phyloP scores from a whole-genome alignment of 306 rosid genomes.

The Fragaria nilgerrensis region DNA sequence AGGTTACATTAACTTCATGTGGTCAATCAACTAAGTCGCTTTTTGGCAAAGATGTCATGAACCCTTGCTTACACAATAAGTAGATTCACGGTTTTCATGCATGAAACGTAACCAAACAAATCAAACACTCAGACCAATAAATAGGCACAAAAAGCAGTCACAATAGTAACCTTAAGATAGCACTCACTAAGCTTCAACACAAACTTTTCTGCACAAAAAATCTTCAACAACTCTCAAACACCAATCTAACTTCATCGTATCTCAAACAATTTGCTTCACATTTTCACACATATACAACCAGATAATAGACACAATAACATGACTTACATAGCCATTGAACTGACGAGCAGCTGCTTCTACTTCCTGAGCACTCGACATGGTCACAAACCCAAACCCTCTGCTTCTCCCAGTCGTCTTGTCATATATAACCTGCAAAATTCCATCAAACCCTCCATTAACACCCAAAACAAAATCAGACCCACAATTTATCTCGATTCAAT shows the following conservation, averaged over 20 bases:
- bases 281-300: background rate
- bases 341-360: constrained; percentile 78
- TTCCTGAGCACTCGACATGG: constrained; percentile 72
- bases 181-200: no score
- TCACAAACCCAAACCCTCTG: constrained; percentile 94
- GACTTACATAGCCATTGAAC: constrained; percentile 87
- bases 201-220: background rate
- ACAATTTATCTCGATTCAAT: background rate
- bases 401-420: constrained; percentile 89
- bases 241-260: background rate
- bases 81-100: background rate
- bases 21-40: background rate
- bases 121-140: background rate
- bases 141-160: background rate
- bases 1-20: background rate
- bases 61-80: background rate
- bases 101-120: background rate
- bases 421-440: constrained; percentile 61
- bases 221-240: background rate
- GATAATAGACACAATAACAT: background rate
- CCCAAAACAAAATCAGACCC: constrained; percentile 1
- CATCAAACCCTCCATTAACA: background rate
- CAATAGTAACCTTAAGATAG: background rate
- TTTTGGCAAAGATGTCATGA: background rate
- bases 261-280: background rate